Evolutionary conservation across 2,329 filamentous ascomycete species (phyloP).

Genomic region (Colletotrichum eleusines): DNA sequence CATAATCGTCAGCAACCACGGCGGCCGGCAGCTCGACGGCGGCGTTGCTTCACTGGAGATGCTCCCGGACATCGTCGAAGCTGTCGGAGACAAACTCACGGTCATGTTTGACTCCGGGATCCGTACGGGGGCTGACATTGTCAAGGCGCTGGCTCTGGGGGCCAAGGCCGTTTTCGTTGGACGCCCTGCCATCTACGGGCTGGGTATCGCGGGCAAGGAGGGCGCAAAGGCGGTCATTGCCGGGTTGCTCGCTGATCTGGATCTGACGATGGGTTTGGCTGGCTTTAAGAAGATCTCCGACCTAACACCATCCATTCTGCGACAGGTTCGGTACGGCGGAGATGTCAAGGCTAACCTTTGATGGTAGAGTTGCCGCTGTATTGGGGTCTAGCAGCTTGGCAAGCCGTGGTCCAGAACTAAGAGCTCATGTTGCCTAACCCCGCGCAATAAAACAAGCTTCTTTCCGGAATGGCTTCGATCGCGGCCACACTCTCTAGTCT

Average conservation of each 20-base stretch:
- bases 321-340: constrained; percentile 50
- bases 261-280: constrained; percentile 67
- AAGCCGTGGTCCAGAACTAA: neutral
- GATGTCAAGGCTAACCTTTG: constrained; percentile 51
- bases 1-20: constrained; percentile 72
- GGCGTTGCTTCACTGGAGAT: constrained; percentile 67
- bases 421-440: neutral
- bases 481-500: neutral
- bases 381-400: neutral
- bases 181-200: constrained; percentile 51
- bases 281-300: constrained; percentile 60
- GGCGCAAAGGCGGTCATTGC: constrained; percentile 66
- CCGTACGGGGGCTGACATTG: constrained; percentile 69
- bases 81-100: constrained; percentile 69
- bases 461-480: neutral
- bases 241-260: constrained; percentile 64
- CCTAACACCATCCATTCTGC: constrained; percentile 51
- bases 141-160: constrained; percentile 69
- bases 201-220: constrained; percentile 65
- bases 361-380: neutral
- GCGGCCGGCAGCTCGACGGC: constrained; percentile 61
- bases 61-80: constrained; percentile 67
- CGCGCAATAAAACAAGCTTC: constrained; percentile 13
- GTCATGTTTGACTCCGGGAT: constrained; percentile 73
- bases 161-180: constrained; percentile 71